phyloP scores from a whole-genome alignment of 2,329 filamentous ascomycete genomes.

The Claviceps maximensis region DNA sequence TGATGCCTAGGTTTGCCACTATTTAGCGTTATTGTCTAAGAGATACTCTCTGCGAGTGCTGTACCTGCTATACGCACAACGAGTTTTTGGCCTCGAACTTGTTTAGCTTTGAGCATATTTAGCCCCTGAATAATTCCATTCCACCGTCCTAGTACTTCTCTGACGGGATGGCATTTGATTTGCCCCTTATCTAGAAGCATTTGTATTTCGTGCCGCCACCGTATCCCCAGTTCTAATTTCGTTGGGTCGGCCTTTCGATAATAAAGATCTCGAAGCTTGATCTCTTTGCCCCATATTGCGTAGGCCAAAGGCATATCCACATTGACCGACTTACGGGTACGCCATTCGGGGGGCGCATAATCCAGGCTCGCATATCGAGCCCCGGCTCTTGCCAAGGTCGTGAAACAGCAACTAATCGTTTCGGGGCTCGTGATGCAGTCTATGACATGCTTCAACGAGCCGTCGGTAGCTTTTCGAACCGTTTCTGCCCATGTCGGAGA shows the following conservation, averaged over 20 bases:
- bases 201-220: not conserved
- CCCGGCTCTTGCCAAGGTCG: not conserved
- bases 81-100: not conserved
- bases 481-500: not conserved
- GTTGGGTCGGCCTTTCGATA: not conserved
- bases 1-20: too few species aligned
- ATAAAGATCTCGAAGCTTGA: not conserved
- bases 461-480: not conserved
- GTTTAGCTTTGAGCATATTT: not conserved
- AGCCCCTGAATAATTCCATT: not conserved
- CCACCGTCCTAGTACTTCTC: not conserved
- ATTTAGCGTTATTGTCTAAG: too few species aligned
- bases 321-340: conserved; percentile 41
- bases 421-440: not conserved
- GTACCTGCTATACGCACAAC: not conserved
- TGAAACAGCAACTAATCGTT: not conserved
- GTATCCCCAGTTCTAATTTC: not conserved
- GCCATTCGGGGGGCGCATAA: not conserved
- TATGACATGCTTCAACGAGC: not conserved
- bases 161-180: not conserved
- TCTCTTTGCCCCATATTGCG: not conserved
- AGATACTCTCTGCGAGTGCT: too few species aligned
- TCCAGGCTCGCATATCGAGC: not conserved
- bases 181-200: not conserved
- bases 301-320: conserved; percentile 18